Conservation (phyloP, 352 stramenopile species). For the Phytophthora tentaculata region DNA sequence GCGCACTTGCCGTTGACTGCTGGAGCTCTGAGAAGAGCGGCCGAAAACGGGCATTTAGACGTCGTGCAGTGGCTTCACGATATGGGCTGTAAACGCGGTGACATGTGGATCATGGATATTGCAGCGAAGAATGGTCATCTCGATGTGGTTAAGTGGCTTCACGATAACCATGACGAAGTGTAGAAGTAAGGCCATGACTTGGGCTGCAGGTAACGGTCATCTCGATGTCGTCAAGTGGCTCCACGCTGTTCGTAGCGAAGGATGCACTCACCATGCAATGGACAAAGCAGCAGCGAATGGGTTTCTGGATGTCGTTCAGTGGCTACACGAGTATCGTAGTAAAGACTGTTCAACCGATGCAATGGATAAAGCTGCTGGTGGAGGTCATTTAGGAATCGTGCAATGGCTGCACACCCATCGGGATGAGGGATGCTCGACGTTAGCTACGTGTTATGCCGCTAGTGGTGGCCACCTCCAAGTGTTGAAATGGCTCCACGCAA, state of each 20-base stretch:
- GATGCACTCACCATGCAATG: constrained; percentile 25
- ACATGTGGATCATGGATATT: constrained; percentile 20
- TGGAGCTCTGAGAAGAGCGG: constrained; percentile 31
- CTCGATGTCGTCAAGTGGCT: constrained; percentile 33
- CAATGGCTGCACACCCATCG: constrained; percentile 26
- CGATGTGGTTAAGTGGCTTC: constrained; percentile 34
- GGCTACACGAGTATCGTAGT: constrained; percentile 23
- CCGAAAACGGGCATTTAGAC: constrained; percentile 21
- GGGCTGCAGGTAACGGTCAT: constrained; percentile 26
- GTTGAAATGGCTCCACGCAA: constrained; percentile 30
- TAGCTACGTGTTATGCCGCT: constrained; percentile 32
- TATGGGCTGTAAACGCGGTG: constrained; percentile 8
- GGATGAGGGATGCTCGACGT: constrained; percentile 26
- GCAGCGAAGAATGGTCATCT: constrained; percentile 23
- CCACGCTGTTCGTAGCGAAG: constrained; percentile 23
- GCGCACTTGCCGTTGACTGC: constrained; percentile 14
- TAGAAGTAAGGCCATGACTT: constrained; percentile 29
- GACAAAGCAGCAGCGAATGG: constrained; percentile 21
- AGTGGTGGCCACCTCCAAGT: constrained; percentile 24
- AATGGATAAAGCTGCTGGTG: constrained; percentile 23
- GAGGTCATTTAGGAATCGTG: constrained; percentile 20
- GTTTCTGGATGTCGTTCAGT: constrained; percentile 21
- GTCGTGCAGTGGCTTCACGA: constrained; percentile 34
- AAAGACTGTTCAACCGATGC: constrained; percentile 26
- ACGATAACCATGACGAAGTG: constrained; percentile 31